Conservation (phyloP, 192 early-diverging fungal species). For the Dimargaris verticillata region DNA sequence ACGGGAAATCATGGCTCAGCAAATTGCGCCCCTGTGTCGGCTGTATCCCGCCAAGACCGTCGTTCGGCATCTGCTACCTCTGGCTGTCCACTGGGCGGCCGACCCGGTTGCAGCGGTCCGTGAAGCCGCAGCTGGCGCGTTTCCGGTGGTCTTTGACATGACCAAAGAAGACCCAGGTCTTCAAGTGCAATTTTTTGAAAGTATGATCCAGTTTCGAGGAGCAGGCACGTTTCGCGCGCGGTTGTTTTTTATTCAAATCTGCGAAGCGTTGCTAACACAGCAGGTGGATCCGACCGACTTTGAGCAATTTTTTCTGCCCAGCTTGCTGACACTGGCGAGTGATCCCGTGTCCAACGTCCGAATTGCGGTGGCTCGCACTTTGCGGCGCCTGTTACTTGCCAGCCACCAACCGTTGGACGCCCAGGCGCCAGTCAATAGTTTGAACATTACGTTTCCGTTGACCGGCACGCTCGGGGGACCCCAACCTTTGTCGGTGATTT, state of each 20-base stretch:
- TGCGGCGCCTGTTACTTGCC: conserved; percentile 23
- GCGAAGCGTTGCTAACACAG: conserved; percentile 39
- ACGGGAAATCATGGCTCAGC: conserved; percentile 47
- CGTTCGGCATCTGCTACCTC: conserved; percentile 44
- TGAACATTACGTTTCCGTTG: conserved; percentile 13
- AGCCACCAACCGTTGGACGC: conserved; percentile 21
- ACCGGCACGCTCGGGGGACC: background rate
- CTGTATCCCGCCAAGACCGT: conserved; percentile 40
- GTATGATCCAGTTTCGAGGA: conserved; percentile 27
- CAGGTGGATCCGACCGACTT: conserved; percentile 43
- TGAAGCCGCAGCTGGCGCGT: conserved; percentile 25
- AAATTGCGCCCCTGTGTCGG: conserved; percentile 42
- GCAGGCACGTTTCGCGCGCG: conserved; percentile 29
- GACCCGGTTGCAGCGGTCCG: conserved; percentile 38
- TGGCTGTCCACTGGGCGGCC: conserved; percentile 36
- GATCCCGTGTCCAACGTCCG: conserved; percentile 58
- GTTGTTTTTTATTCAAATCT: conserved; percentile 48
- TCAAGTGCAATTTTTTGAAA: conserved; percentile 26
- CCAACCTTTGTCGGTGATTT: background rate
- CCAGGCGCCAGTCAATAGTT: conserved; percentile 20
- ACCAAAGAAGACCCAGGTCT: conserved; percentile 22
- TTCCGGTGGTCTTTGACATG: conserved; percentile 26
- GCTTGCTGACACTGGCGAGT: conserved; percentile 33
- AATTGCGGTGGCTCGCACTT: conserved; percentile 46
- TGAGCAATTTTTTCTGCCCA: conserved; percentile 49